Percentiles rank a stretch among this genome's conserved stretches.
phyloP scores from a whole-genome alignment of 176 grass and related monocot genomes.

The Hsuehochloa calcarea region DNA sequence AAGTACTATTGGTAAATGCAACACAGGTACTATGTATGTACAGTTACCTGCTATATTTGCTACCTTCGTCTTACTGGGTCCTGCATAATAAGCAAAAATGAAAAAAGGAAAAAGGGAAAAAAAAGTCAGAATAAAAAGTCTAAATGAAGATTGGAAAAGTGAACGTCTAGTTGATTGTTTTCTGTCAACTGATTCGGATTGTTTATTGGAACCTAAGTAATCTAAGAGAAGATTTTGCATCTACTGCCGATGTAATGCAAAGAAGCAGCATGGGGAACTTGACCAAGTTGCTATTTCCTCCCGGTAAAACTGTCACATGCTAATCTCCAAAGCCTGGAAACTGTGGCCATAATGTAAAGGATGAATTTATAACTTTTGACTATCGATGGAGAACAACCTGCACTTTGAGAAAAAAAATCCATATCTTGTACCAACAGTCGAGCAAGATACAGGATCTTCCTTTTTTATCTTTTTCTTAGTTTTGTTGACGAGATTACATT shows the following conservation, averaged over 20 bases:
- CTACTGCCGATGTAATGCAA: background rate
- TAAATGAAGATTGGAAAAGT: background rate
- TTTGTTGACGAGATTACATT: background rate
- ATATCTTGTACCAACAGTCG: background rate
- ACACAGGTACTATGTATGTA: background rate
- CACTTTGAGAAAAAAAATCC: background rate
- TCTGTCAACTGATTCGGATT: background rate
- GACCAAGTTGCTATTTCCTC: conserved; percentile 1
- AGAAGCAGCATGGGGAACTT: background rate
- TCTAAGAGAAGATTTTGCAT: background rate
- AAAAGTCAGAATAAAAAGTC: background rate
- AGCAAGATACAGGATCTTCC: background rate
- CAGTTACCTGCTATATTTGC: background rate
- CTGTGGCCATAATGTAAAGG: background rate
- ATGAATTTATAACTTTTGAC: conserved; percentile 1
- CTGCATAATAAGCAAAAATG: conserved; percentile 4
- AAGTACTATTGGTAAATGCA: background rate
- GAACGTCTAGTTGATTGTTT: background rate
- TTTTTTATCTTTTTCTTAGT: background rate
- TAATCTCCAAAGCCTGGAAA: background rate
- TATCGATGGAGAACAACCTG: background rate
- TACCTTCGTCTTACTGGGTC: rapidly evolving
- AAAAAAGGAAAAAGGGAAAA: background rate
- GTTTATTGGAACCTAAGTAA: background rate
- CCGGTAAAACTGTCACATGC: background rate